These are phyloP conservation scores for Wickerhamomyces hampshirensis DNA, from an alignment of 805 yeast genomes.

Conservation along the genomic window DNA sequence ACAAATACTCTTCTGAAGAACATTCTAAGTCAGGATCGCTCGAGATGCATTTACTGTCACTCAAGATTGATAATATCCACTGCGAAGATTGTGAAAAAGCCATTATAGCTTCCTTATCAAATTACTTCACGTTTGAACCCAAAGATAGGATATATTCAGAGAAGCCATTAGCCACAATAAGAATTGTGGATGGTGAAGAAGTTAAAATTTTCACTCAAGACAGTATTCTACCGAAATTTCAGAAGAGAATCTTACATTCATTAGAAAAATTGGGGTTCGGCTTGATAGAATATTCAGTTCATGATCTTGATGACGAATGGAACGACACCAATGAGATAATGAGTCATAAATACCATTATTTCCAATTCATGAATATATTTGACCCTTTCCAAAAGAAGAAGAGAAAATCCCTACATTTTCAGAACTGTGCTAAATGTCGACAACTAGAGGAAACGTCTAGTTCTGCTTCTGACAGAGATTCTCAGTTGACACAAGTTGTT, in stretches of 20 bases:
- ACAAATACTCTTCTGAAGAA: too few relatives aligned
- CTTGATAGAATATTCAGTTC: conserved; percentile 22
- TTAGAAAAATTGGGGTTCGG: conserved; percentile 16
- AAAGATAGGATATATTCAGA: too few relatives aligned
- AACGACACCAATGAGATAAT: conserved; percentile 2
- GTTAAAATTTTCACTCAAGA: conserved; percentile 8
- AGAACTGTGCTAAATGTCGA: conserved; percentile 39
- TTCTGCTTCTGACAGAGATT: conserved; percentile 16
- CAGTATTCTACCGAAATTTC: conserved; percentile 3
- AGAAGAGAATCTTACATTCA: conserved; percentile 4
- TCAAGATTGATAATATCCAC: conserved; percentile 6
- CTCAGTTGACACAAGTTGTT: conserved; percentile 25
- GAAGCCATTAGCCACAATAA: conserved; percentile 10
- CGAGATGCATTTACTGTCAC: conserved; percentile 3
- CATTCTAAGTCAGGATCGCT: too few relatives aligned
- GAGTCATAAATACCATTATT: conserved; percentile 2
- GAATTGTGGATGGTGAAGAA: conserved; percentile 13
- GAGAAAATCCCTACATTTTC: conserved; percentile 30
- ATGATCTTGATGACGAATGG: conserved; percentile 20
- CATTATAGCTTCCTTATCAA: background rate
- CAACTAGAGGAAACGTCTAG: conserved; percentile 17
- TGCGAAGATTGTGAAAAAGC: conserved; percentile 8
- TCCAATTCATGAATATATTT: conserved; percentile 16
- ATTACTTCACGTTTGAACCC: background rate
- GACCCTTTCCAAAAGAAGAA: conserved; percentile 14